Conservation (phyloP, 208 protist species). For the Herpetomonas tarakana region DNA sequence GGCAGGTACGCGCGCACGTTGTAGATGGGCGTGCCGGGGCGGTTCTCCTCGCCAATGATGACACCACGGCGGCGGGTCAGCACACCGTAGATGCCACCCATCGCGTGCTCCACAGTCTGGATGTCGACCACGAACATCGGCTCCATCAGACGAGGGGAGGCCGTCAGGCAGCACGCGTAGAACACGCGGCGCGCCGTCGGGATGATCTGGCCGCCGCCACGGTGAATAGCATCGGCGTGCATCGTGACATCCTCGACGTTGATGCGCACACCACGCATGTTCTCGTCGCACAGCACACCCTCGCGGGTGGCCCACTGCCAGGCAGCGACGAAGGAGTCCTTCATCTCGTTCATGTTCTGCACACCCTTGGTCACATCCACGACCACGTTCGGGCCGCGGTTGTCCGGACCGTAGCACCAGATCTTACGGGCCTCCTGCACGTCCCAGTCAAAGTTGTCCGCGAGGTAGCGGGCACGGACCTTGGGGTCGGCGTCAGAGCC, state of each 20-base stretch:
- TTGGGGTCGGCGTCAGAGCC: conserved; percentile 92
- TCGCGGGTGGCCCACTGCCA: conserved; percentile 96
- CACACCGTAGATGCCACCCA: conserved; percentile 96
- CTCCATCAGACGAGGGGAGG: conserved; percentile 95
- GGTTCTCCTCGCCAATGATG: conserved; percentile 95
- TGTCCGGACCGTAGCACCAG: conserved; percentile 98
- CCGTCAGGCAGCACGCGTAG: conserved; percentile 94
- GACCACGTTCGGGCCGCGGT: conserved; percentile 95
- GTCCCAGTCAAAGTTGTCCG: conserved; percentile 93
- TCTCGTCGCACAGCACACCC: conserved; percentile 94
- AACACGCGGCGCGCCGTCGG: conserved; percentile 94
- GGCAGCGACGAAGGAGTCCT: conserved; percentile 95
- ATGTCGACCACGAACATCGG: conserved; percentile 98
- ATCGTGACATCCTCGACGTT: conserved; percentile 97
- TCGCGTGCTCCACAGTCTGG: conserved; percentile 92
- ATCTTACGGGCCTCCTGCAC: conserved; percentile 95
- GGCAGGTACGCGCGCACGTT: conserved; percentile 98
- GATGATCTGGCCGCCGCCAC: conserved; percentile 98
- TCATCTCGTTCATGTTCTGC: conserved; percentile 99
- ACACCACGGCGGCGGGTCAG: conserved; percentile 96
- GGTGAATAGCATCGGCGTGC: conserved; percentile 99
- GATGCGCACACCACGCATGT: conserved; percentile 96
- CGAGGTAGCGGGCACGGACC: conserved; percentile 81
- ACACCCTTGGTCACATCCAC: conserved; percentile 97
- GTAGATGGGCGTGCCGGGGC: conserved; percentile 95